A percentile compares a stretch with the other conserved stretches of the same genome.
phyloP scores from a whole-genome alignment of 176 grass and related monocot species.

The Microstegium vimineum region DNA sequence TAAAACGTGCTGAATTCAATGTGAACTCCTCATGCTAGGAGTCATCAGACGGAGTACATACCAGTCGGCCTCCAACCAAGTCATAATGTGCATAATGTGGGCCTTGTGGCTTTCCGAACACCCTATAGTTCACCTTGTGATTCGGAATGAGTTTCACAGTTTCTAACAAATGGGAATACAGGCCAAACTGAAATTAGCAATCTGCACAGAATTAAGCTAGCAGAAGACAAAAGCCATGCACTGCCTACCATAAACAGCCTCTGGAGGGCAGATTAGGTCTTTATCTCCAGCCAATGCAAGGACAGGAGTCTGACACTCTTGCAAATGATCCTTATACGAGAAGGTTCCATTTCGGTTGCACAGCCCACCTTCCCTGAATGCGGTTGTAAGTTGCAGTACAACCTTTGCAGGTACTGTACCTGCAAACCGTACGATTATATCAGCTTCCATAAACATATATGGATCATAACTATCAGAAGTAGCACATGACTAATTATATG shows the following conservation, averaged over 20 bases:
- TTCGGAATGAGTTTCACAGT: constrained; percentile 70
- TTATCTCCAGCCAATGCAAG: constrained; percentile 69
- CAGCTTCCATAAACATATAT: not conserved
- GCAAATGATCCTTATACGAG: constrained; percentile 67
- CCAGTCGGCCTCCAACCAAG: constrained; percentile 72
- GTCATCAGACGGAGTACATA: constrained; percentile 22
- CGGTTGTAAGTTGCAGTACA: constrained; percentile 75
- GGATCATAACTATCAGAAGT: not conserved
- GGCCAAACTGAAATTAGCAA: constrained; percentile 19
- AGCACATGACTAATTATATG: not conserved
- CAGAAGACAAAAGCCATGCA: not conserved
- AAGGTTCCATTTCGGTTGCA: constrained; percentile 64
- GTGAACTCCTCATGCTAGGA: not conserved
- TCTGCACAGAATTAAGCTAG: not conserved
- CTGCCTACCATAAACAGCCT: constrained; percentile 63
- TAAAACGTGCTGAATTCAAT: not conserved
- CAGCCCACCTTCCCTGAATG: constrained; percentile 64
- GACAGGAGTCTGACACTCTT: constrained; percentile 48
- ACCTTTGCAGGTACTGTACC: constrained; percentile 85
- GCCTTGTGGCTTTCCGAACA: constrained; percentile 55
- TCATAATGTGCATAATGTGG: constrained; percentile 89
- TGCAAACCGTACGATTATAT: constrained; percentile 24
- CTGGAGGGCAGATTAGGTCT: constrained; percentile 73
- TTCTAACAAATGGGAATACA: constrained; percentile 43
- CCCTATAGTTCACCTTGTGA: constrained; percentile 53